Evolutionary conservation across 306 rosid species (phyloP), one percentile per base, ranked within the genome.

Genomic region (Prunus fruticosa): DNA sequence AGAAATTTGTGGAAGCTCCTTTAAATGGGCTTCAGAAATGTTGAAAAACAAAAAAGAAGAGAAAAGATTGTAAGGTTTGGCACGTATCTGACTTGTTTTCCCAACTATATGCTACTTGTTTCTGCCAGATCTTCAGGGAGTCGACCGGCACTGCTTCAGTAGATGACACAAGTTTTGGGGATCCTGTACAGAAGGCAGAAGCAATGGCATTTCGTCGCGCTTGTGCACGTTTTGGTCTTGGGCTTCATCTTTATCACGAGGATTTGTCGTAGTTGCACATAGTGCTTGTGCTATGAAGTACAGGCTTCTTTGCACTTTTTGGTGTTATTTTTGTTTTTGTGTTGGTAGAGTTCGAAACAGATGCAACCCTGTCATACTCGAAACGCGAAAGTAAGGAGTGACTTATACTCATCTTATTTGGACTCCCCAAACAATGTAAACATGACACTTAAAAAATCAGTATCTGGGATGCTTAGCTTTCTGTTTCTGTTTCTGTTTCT

Each of bases 191-290:
- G 78, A 93, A 90, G 80, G 98, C 96, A n/a, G 98, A 90, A 85
- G 91, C 96, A 60, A 93, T 91, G 96, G 98, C 96, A 77, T 90
- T 93, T 78, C 90, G 98, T 58, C 89, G 98, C 67, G 98, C 96
- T 82, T 93, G 98, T 87, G 96, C 96, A 5, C 98, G 91, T 58
- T 79, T 90, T 69, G 96, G 96, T 4, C 87, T 90, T 14, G 98
- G 96, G 9, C 98, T 93, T 71, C 92, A 93, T 85, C 97, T 90
- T 76, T 93, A 89, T 79, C 91, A 87, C 6, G 96, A 89, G 80
- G 97, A 93, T 45, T 32, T 83, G 63, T 76, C 88, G 18, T 90
- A 81, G 81, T 72, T 50, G 22, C 71, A 8, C 12, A 4, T 74
- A 2, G 65, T 54, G 57, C 78, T 46, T 56, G 64, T 79, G 65